Conservation (phyloP, 768 basidiomycete genomes). For the Kwoniella bestiolae region DNA sequence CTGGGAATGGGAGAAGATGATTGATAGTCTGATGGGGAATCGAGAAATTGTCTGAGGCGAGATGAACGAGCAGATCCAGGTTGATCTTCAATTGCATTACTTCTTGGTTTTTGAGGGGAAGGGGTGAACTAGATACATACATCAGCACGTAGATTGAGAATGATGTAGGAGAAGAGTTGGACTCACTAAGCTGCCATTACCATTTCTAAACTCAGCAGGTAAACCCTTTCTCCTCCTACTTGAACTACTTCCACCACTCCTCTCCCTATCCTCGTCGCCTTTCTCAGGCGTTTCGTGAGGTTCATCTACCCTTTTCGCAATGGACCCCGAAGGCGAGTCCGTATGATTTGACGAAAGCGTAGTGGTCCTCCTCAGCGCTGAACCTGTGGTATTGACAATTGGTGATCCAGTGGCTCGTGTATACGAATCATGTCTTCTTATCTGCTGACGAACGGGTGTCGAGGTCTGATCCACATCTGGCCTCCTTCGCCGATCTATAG, state of each 20-base stretch:
- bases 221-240: constrained; percentile 41
- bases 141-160: not conserved
- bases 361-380: constrained; percentile 14
- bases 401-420: constrained; percentile 12
- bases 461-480: constrained; percentile 8
- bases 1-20: constrained; percentile 17
- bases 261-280: constrained; percentile 30
- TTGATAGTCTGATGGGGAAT: constrained; percentile 20
- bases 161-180: not conserved
- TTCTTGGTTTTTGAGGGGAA: constrained; percentile 28
- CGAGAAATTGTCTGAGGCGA: constrained; percentile 21
- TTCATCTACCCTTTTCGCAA: constrained; percentile 2
- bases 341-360: constrained; percentile 18
- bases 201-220: constrained; percentile 39
- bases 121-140: constrained; percentile 38
- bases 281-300: constrained; percentile 9
- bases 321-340: constrained; percentile 1
- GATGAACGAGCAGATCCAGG: constrained; percentile 17
- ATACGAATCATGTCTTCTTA: constrained; percentile 17
- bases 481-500: not conserved
- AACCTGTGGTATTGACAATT: not conserved
- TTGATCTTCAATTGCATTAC: not conserved
- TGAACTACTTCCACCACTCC: constrained; percentile 41
- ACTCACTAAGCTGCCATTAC: constrained; percentile 29
- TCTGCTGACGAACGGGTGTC: not conserved